A percentile compares a stretch with the other conserved stretches of the same genome.
Conservation (phyloP, 345 rosid species). For the Clarkia xantiana region DNA sequence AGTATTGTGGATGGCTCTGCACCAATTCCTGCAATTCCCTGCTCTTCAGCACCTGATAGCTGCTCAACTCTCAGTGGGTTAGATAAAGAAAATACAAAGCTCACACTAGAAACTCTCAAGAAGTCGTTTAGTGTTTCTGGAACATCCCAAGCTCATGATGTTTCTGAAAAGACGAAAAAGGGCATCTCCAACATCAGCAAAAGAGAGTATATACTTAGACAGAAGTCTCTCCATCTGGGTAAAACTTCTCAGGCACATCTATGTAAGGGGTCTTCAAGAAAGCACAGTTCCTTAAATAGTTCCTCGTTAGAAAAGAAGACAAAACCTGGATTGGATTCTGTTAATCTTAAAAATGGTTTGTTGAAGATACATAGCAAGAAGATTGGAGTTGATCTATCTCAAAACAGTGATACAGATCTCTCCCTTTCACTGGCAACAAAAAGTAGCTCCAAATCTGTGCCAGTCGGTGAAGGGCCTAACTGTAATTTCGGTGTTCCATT, state of each 20-base stretch:
- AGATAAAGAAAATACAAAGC: slow-evolving; percentile 37
- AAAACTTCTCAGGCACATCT: slow-evolving; percentile 43
- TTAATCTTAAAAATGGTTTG: slow-evolving; percentile 33
- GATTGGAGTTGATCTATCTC: slow-evolving; percentile 29
- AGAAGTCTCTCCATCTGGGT: slow-evolving; percentile 59
- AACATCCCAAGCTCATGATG: slow-evolving; percentile 37
- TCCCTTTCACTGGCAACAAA: slow-evolving; percentile 45
- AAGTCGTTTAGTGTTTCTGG: slow-evolving; percentile 32
- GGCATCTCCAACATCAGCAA: slow-evolving; percentile 35
- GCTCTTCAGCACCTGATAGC: slow-evolving; percentile 26
- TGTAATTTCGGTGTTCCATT: slow-evolving; percentile 24
- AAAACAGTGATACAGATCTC: slow-evolving; percentile 39
- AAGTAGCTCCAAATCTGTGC: slow-evolving; percentile 20
- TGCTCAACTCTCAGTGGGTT: slow-evolving; percentile 23
- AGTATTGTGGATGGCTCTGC: slow-evolving; percentile 31
- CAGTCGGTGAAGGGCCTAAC: slow-evolving; percentile 20
- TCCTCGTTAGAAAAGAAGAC: slow-evolving; percentile 36
- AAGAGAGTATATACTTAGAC: slow-evolving; percentile 59
- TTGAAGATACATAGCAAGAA: slow-evolving; percentile 27
- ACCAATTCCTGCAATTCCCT: slow-evolving; percentile 25
- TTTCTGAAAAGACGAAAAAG: slow-evolving; percentile 32
- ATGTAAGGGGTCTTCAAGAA: slow-evolving; percentile 50
- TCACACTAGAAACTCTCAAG: slow-evolving; percentile 24
- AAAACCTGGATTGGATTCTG: slow-evolving; percentile 37
- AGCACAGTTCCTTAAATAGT: slow-evolving; percentile 40